These are phyloP conservation scores for Fraxinus sp. DNA, from an alignment of 305 asterid species.

Conservation along the genomic window DNA sequence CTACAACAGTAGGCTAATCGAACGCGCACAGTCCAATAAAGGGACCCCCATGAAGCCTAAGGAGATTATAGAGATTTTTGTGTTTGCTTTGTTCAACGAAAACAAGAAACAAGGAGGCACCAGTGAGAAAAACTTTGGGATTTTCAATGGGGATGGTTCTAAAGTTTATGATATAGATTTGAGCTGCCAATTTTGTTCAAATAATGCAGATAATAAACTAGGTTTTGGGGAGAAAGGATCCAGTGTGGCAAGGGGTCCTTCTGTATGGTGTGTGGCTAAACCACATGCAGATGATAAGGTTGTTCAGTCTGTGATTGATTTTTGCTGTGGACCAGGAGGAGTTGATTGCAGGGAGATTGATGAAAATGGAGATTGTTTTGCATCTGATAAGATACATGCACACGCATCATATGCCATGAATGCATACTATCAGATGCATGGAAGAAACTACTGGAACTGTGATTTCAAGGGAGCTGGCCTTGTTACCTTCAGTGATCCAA, in stretches of 20 bases:
- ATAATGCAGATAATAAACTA: conserved; percentile 20
- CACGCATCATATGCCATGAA: conserved; percentile 59
- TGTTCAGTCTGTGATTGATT: conserved; percentile 48
- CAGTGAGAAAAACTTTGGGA: conserved; percentile 54
- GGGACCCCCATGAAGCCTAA: conserved; percentile 56
- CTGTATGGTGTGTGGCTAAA: conserved; percentile 77
- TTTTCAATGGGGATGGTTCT: conserved; percentile 42
- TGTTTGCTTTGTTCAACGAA: conserved; percentile 54
- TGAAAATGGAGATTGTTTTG: conserved; percentile 40
- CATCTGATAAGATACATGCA: conserved; percentile 43
- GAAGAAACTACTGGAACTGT: conserved; percentile 64
- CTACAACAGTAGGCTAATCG: conserved; percentile 37
- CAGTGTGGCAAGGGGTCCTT: conserved; percentile 50
- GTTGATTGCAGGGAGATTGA: conserved; percentile 58
- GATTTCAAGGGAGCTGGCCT: conserved; percentile 58
- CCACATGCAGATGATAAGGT: conserved; percentile 72
- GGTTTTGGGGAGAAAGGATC: conserved; percentile 40
- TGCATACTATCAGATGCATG: conserved; percentile 64
- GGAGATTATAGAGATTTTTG: conserved; percentile 37
- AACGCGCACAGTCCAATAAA: conserved; percentile 37
- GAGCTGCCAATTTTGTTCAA: conserved; percentile 56
- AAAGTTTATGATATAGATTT: conserved; percentile 52
- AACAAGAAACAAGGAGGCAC: conserved; percentile 47
- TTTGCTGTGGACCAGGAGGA: conserved; percentile 59
- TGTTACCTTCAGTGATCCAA: conserved; percentile 60